These are phyloP conservation scores for Mycena rosella DNA, from an alignment of 768 basidiomycete species.

Conservation along the genomic window DNA sequence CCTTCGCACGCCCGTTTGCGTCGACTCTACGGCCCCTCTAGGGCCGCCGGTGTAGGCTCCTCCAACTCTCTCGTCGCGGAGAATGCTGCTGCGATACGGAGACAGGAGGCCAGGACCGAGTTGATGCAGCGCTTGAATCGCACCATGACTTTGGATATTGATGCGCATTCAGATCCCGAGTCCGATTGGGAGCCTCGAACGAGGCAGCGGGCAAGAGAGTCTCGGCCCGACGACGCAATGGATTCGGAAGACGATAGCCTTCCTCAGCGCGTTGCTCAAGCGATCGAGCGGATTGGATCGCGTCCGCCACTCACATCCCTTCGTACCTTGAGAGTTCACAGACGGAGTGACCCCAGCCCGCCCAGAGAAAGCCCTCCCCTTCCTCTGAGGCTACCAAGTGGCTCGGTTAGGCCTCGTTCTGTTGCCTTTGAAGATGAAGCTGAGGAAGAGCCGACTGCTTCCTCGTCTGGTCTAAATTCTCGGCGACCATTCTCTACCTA, in stretches of 20 bases:
- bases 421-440: slow-evolving; percentile 10
- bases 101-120: slow-evolving; percentile 52
- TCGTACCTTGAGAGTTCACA: not conserved
- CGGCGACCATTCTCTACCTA: slow-evolving; percentile 13
- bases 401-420: slow-evolving; percentile 3
- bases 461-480: slow-evolving; percentile 25
- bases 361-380: slow-evolving; percentile 4
- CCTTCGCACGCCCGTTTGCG: slow-evolving; percentile 34
- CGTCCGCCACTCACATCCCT: not conserved
- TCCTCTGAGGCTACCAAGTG: slow-evolving; percentile 2
- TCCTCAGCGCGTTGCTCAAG: slow-evolving; percentile 5
- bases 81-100: slow-evolving; percentile 57
- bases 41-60: slow-evolving; percentile 46
- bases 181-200: slow-evolving; percentile 16
- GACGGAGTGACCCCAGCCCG: slow-evolving; percentile 2
- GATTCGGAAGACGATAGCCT: slow-evolving; percentile 21
- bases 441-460: slow-evolving; percentile 16
- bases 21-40: slow-evolving; percentile 37
- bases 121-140: slow-evolving; percentile 42
- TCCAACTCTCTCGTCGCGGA: slow-evolving; percentile 59
- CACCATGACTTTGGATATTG: slow-evolving; percentile 15
- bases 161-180: slow-evolving; percentile 25
- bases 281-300: not conserved
- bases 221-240: not conserved
- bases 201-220: not conserved